A percentile compares a stretch with the other conserved stretches of the same genome.
Conservation (phyloP, 768 basidiomycete genomes). For the Xerocomellus amylosporus region DNA sequence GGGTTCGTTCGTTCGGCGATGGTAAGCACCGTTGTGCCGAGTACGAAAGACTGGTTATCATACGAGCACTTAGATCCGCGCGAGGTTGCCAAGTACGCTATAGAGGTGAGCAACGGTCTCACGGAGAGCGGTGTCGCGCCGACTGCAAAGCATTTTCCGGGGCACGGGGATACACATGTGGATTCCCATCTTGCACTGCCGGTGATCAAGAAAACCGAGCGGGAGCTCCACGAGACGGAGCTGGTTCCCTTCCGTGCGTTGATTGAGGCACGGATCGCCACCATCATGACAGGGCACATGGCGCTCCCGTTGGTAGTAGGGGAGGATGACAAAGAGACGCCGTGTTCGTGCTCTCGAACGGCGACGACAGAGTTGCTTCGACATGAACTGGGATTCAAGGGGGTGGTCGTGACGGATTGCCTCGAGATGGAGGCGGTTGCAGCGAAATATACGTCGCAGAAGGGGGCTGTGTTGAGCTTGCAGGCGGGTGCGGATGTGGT, state of each 20-base stretch:
- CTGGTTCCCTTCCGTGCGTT: constrained; percentile 57
- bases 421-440: constrained; percentile 75
- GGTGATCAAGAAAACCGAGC: constrained; percentile 48
- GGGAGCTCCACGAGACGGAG: constrained; percentile 45
- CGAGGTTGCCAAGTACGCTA: constrained; percentile 48
- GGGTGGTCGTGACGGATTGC: constrained; percentile 71
- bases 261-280: constrained; percentile 43
- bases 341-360: constrained; percentile 54
- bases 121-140: constrained; percentile 51
- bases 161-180: constrained; percentile 69
- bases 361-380: constrained; percentile 56
- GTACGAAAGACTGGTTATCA: not conserved
- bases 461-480: constrained; percentile 54
- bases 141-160: constrained; percentile 69
- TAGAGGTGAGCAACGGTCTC: constrained; percentile 49
- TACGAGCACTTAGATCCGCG: constrained; percentile 43
- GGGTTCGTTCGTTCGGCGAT: constrained; percentile 69
- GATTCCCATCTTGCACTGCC: constrained; percentile 71
- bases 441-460: constrained; percentile 32
- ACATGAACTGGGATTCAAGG: constrained; percentile 48
- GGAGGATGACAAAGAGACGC: constrained; percentile 44
- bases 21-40: constrained; percentile 35
- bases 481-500: constrained; percentile 67
- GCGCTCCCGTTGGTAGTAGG: constrained; percentile 54
- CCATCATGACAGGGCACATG: constrained; percentile 75